Base-by-base conservation (phyloP, 2,329 filamentous ascomycete species). In the Davidsoniella australis region DNA sequence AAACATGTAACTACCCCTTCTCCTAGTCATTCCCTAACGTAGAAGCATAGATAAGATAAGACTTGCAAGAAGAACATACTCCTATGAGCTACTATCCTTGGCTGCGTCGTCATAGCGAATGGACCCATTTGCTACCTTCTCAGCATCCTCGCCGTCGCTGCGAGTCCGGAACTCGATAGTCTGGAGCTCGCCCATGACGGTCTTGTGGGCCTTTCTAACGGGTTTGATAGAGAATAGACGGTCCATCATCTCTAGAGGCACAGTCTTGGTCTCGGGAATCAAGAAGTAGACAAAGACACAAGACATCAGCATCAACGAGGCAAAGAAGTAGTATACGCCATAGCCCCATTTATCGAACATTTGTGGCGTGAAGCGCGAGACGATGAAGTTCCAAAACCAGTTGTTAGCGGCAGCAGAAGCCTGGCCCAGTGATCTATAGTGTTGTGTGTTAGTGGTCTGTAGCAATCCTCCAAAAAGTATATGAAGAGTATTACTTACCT, bases 301-400 rank as follows among this genome's bases (percentile, higher is more conserved):
- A 0, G 73, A 73, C 8, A 71, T 52, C 10, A 80, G 60, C 69
- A 80, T 80, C 43, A 81, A 65, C 0, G 70, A 67, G 1, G 76
- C 78, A 55, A 83, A 83, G 68, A 83, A 80, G 56, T 82, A 75
- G 62, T 52, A 52, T 0, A 80, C 76, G 20, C 77, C 79, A 56
- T 73, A 81, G n/a, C 66, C 64, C 68, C 74, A 72, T 7, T 65
- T 62, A 18, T 65, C 58, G 55, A 78, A 73, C 75, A 82, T 82
- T 55, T 80, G 73, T 23, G 72, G 76, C 0, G 76, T 83, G 65
- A 80, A 83, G 9, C 78, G 70, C 0, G 71, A 71, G 55, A 84
- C 73, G 58, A 84, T 69, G 60, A 84, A 83, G 61, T 83, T 84
- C 67, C 68, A 80, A 57, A 80, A 70, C 81, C 81, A 85, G 62